These are phyloP conservation scores for Orbilia blumenaviensis DNA, from an alignment of 2,329 filamentous ascomycete genomes.

Conservation along the genomic window DNA sequence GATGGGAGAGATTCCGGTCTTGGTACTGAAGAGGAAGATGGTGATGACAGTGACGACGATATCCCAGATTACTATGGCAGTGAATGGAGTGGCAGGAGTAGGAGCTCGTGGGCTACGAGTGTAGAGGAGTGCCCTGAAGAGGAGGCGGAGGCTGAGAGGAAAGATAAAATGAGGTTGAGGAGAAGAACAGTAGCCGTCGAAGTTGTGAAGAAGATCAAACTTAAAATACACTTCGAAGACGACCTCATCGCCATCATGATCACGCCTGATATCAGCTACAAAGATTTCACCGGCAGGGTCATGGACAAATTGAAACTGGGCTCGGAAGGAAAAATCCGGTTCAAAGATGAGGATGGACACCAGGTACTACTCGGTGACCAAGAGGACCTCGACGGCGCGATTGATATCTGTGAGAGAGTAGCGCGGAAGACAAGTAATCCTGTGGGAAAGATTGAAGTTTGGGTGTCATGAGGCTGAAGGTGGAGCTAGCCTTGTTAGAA, in stretches of 20 bases:
- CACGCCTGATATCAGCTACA: slow-evolving; percentile 74
- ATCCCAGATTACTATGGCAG: slow-evolving; percentile 70
- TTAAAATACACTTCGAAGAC: slow-evolving; percentile 84
- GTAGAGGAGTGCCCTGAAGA: slow-evolving; percentile 72
- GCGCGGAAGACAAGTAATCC: slow-evolving; percentile 79
- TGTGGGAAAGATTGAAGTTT: slow-evolving; percentile 92
- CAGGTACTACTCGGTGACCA: slow-evolving; percentile 98
- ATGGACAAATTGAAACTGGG: slow-evolving; percentile 86
- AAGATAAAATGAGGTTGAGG: slow-evolving; percentile 61
- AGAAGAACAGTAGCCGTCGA: slow-evolving; percentile 56
- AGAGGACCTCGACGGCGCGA: slow-evolving; percentile 90
- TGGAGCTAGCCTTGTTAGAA: background rate
- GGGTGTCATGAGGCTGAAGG: slow-evolving; percentile 13
- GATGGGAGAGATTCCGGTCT: slow-evolving; percentile 61
- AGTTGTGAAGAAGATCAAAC: slow-evolving; percentile 70
- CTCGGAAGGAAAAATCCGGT: slow-evolving; percentile 85
- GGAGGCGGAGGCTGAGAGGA: slow-evolving; percentile 77
- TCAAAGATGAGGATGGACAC: slow-evolving; percentile 84
- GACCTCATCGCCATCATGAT: slow-evolving; percentile 96
- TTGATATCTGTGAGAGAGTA: slow-evolving; percentile 73
- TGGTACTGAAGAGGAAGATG: slow-evolving; percentile 68
- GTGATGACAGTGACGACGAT: slow-evolving; percentile 67
- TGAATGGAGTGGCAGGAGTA: slow-evolving; percentile 60
- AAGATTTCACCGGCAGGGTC: slow-evolving; percentile 80
- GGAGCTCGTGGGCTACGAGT: slow-evolving; percentile 61